Evolutionary conservation across 768 basidiomycete genomes (phyloP).

Genomic region (Leccinum rimulosum): DNA sequence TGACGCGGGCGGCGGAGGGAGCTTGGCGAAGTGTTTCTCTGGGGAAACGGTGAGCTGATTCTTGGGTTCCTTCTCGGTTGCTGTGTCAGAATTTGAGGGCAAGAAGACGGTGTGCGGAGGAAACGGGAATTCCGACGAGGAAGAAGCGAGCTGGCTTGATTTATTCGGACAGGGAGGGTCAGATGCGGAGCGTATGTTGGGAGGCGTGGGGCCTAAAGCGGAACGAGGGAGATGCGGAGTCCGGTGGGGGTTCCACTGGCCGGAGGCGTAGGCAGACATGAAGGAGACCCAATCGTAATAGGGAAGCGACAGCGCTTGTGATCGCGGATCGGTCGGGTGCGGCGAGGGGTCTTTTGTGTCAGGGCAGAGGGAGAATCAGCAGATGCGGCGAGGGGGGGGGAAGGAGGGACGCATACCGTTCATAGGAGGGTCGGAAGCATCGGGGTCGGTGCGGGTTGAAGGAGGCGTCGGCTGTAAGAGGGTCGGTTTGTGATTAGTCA

Average conservation of each 20-base stretch:
- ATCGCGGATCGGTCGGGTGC: slow-evolving; percentile 15
- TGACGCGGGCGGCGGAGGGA: slow-evolving; percentile 24
- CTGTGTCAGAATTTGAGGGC: slow-evolving; percentile 11
- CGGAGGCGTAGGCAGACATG: slow-evolving; percentile 70
- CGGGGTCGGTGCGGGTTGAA: slow-evolving; percentile 3
- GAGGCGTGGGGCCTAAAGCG: slow-evolving; percentile 22
- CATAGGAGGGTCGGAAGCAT: slow-evolving; percentile 15
- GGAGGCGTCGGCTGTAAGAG: slow-evolving; percentile 5
- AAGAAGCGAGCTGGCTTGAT: slow-evolving; percentile 2
- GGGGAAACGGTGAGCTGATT: slow-evolving; percentile 21
- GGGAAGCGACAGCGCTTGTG: slow-evolving; percentile 17
- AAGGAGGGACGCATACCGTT: slow-evolving; percentile 21
- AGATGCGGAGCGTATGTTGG: slow-evolving; percentile 7
- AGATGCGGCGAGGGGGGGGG: background rate
- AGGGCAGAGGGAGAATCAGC: slow-evolving; percentile 22
- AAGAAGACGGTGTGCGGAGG: slow-evolving; percentile 8
- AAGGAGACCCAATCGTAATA: slow-evolving; percentile 74
- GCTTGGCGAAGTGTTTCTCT: slow-evolving; percentile 27
- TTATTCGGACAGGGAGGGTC: slow-evolving; percentile 13
- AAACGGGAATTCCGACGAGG: slow-evolving; percentile 12
- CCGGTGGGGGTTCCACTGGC: slow-evolving; percentile 76
- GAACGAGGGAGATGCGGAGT: slow-evolving; percentile 58
- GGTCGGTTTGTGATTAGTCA: background rate
- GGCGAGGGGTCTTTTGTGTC: background rate
- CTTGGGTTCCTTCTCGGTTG: slow-evolving; percentile 20